Conservation (phyloP, 192 early-diverging fungal genomes). For the Coemansia sp. region DNA sequence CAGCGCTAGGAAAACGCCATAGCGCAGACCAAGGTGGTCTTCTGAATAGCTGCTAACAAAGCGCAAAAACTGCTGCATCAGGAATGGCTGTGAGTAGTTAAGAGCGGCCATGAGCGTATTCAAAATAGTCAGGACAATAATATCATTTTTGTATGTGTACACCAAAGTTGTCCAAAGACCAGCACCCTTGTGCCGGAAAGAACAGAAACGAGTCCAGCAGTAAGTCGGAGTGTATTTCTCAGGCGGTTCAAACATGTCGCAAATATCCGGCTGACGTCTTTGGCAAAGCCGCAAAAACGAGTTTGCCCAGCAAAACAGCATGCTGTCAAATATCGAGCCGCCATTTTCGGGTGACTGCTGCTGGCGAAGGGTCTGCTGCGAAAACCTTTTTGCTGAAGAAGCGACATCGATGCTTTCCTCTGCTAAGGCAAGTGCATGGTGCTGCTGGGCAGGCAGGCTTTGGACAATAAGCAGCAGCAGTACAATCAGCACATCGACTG, state of each 20-base stretch:
- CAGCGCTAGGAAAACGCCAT: constrained; percentile 58
- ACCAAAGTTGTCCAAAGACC: constrained; percentile 35
- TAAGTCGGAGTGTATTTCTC: constrained; percentile 6
- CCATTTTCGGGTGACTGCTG: constrained; percentile 25
- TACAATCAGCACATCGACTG: not conserved
- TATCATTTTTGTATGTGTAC: constrained; percentile 32
- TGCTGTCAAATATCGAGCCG: constrained; percentile 27
- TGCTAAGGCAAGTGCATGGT: not conserved
- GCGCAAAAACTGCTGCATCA: constrained; percentile 60
- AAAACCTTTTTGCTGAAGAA: not conserved
- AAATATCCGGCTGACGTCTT: constrained; percentile 16
- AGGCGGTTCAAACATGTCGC: constrained; percentile 22
- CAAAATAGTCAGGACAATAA: constrained; percentile 43
- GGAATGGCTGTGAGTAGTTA: constrained; percentile 59
- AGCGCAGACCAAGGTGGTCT: constrained; percentile 28
- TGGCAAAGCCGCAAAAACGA: constrained; percentile 17
- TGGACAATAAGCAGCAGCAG: constrained; percentile 27
- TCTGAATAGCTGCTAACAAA: constrained; percentile 43
- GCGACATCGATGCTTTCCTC: not conserved
- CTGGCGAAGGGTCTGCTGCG: not conserved
- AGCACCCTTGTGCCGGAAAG: not conserved
- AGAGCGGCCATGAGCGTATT: constrained; percentile 30
- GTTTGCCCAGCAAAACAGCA: constrained; percentile 35
- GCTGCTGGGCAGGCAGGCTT: constrained; percentile 13
- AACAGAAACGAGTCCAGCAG: constrained; percentile 19